These are phyloP conservation scores for Dioscorea dumetorum DNA, from an alignment of 106 monocot species.

Conservation along the genomic window DNA sequence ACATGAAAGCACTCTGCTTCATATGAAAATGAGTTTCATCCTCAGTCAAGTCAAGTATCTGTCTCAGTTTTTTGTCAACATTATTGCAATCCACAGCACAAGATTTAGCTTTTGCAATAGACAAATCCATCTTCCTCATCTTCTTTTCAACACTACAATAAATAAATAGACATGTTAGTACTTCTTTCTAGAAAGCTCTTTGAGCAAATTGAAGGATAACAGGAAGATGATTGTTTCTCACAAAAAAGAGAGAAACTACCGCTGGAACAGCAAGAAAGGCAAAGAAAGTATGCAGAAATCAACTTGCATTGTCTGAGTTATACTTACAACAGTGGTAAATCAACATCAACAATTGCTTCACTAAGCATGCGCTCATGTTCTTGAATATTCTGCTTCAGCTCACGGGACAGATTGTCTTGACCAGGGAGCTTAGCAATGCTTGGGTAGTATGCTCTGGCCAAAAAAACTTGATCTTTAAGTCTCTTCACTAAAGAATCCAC, in stretches of 20 bases:
- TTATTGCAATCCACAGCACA: conserved; percentile 64
- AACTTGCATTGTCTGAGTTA: not conserved
- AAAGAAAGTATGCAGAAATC: not conserved
- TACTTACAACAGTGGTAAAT: conserved; percentile 55
- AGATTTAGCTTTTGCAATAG: conserved; percentile 45
- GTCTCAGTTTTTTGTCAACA: conserved; percentile 81
- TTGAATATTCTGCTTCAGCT: conserved; percentile 67
- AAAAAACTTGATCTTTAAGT: conserved; percentile 58
- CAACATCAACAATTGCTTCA: conserved; percentile 56
- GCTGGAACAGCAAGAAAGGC: not conserved
- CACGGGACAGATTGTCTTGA: conserved; percentile 38
- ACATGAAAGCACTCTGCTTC: conserved; percentile 85
- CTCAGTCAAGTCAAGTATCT: conserved; percentile 78
- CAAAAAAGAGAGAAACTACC: too few relatives aligned
- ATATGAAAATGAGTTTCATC: conserved; percentile 82
- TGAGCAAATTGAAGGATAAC: too few relatives aligned
- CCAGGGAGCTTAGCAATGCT: conserved; percentile 55
- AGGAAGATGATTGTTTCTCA: too few relatives aligned
- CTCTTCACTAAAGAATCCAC: conserved; percentile 40
- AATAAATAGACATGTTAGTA: not conserved
- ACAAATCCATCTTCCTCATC: conserved; percentile 67
- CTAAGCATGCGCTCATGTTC: conserved; percentile 74
- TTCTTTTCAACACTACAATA: conserved; percentile 49
- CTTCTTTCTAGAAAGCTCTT: too few relatives aligned
- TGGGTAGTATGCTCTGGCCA: conserved; percentile 56